Conservation (phyloP, 306 rosid genomes). For the Quercus cerris region DNA sequence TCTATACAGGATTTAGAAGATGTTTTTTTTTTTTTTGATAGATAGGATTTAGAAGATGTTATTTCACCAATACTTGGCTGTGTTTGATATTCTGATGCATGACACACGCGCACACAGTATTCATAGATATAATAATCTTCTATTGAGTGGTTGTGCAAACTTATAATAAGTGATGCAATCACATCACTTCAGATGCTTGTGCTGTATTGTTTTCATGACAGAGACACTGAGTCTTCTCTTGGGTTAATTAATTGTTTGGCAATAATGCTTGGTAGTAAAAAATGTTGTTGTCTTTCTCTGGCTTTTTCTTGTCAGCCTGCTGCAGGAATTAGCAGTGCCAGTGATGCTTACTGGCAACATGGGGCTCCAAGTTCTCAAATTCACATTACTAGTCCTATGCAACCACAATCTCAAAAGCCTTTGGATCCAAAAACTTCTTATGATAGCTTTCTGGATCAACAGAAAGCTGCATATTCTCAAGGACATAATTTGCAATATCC, state of each 20-base stretch:
- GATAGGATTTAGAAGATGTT: conserved; percentile 9
- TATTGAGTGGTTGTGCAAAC: background rate
- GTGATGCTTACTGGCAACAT: conserved; percentile 89
- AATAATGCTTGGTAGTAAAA: conserved; percentile 21
- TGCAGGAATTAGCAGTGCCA: conserved; percentile 65
- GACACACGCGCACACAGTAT: background rate
- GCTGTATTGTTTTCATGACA: background rate
- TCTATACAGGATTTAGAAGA: conserved; percentile 18
- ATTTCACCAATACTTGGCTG: background rate
- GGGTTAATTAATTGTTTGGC: conserved; percentile 20
- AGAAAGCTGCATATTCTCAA: conserved; percentile 51
- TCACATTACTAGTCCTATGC: conserved; percentile 62
- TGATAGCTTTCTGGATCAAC: conserved; percentile 95
- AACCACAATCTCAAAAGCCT: conserved; percentile 77
- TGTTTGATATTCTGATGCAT: background rate
- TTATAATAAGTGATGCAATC: background rate
- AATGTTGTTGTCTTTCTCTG: conserved; percentile 34
- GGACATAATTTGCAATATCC: conserved; percentile 57
- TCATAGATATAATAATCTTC: background rate
- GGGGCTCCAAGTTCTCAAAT: conserved; percentile 72
- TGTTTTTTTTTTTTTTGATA: background rate
- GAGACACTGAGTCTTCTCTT: conserved; percentile 5
- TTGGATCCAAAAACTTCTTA: conserved; percentile 79
- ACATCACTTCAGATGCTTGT: background rate
- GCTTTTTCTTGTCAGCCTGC: conserved; percentile 71